Evolutionary conservation across 768 basidiomycete genomes (phyloP), one percentile per base, ranked within the genome.

Genomic region (Tricholoma terreum): DNA sequence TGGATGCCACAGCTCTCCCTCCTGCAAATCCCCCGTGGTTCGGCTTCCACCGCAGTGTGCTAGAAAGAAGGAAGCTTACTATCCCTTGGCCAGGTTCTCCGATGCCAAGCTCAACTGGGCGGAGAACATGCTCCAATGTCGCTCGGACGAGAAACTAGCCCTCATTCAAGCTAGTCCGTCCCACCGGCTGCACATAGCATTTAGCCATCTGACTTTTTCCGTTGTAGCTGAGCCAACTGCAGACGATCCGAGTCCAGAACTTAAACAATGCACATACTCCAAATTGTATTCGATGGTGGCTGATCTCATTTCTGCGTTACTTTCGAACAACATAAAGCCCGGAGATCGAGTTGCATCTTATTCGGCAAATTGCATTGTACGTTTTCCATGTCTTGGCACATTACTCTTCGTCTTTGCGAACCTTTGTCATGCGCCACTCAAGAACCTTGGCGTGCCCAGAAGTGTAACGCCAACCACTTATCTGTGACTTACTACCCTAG

Each of bases 331-430:
- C 48, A 65, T 88, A 34, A 72, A 76, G 54, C 80, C 81, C 57
- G 89, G 89, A 22, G 87, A 91, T 67, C 81, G 89, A 15, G 81
- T 92, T 15, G 89, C 84, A 1, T 86, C 87, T 27, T 92, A 91
- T 69, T 83, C 87, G 11, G 87, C 87, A 11, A 92, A 90, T 66
- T 89, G 86, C 67, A 83, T 90, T 48, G 88, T 89, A 65, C 68
- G 85, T 76, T 52, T 59, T 34, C 55, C 30, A 46, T 50, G 19
- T 53, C 45, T 42, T 56, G 56, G 35, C 33, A 48, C 35, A 63
- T 57, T 14, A 31, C n/a, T 49, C n/a, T 7, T 49, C 8, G n/a
- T n/a, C n/a, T n/a, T n/a, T n/a, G n/a, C n/a, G 24, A 27, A 27
- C 24, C 24, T 27, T 56, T 49, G 15, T 49, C n/a, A 31, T 17